phyloP scores from a whole-genome alignment of 2,329 filamentous ascomycete species.

The Dendryphion nanum region DNA sequence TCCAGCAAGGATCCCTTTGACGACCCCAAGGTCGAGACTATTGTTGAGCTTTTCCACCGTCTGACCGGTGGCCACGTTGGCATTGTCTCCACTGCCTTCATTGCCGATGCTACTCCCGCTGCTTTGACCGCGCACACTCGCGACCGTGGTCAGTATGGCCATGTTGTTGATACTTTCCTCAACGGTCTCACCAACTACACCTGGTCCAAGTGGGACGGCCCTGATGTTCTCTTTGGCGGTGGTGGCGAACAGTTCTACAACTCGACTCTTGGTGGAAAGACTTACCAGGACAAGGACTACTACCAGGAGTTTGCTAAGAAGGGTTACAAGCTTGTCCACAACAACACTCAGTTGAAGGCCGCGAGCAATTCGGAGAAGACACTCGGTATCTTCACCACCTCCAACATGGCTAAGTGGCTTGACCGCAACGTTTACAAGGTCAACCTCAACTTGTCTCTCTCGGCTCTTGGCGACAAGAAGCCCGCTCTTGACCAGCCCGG shows the following conservation, averaged over 20 bases:
- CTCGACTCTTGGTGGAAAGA: constrained; percentile 54
- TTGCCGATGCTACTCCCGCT: constrained; percentile 80
- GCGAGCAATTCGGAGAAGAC: constrained; percentile 61
- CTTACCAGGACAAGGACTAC: constrained; percentile 72
- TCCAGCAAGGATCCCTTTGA: constrained; percentile 72
- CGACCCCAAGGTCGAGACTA: constrained; percentile 83
- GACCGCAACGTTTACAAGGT: constrained; percentile 77
- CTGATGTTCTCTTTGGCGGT: constrained; percentile 79
- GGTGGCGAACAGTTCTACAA: constrained; percentile 77
- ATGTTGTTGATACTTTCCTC: constrained; percentile 73
- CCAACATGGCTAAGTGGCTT: constrained; percentile 79
- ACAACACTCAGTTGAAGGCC: constrained; percentile 68
- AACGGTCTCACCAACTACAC: constrained; percentile 77
- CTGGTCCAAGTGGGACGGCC: constrained; percentile 72
- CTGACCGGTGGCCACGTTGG: constrained; percentile 61
- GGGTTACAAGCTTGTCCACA: constrained; percentile 69
- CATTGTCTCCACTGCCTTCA: constrained; percentile 74
- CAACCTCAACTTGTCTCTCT: constrained; percentile 68
- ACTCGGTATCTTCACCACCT: constrained; percentile 74
- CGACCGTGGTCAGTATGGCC: constrained; percentile 65
- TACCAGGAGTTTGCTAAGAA: constrained; percentile 67
- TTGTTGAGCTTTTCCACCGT: constrained; percentile 74
- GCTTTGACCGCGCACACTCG: constrained; percentile 63
- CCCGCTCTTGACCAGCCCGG: constrained; percentile 75
- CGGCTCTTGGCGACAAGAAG: constrained; percentile 63